Evolutionary conservation across 768 basidiomycete genomes (phyloP), one percentile per base, ranked within the genome.

Genomic region (Clitopilus hobsonii): DNA sequence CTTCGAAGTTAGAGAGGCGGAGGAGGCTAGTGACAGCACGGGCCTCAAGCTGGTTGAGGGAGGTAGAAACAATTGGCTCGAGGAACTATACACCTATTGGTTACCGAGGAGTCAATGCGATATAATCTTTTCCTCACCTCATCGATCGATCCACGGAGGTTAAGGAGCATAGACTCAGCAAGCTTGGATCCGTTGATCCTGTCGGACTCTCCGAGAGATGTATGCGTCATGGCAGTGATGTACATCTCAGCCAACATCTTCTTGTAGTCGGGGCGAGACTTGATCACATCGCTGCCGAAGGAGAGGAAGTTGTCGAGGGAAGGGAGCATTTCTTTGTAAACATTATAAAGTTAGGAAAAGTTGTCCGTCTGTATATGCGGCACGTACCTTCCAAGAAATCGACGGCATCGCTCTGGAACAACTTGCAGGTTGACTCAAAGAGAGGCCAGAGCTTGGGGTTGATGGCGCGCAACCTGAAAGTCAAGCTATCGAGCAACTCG

Each of bases 291-390:
- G 23, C 81, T 75, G 14, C 93, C 93, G 64, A 83, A 94, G 13
- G 89, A 90, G 52, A 96, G 76, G 65, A 92, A 91, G 76, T 94
- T 95, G 74, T 93, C 90, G 54, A 96, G 69, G 4, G 88, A 84
- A 10, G 91, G 90, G 23, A 92, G 78, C 90, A 94, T 94, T 66
- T 95, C 92, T 86, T 60, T n/a, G n/a, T n/a, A n/a, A n/a, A n/a
- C n/a, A n/a, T n/a, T n/a, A n/a, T n/a, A n/a, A n/a, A n/a, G n/a
- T n/a, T n/a, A n/a, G n/a, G n/a, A n/a, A n/a, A n/a, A n/a, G n/a
- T n/a, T n/a, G n/a, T n/a, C n/a, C n/a, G n/a, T n/a, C n/a, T n/a
- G 10, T 3, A 36, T 3, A 36, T 11, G 2, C 13, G 54, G 28
- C 47, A 69, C 78, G 53, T 51, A 88, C 92, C 92, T 61, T 94